phyloP scores from a whole-genome alignment of 1,284 basidiomycete species.

The Ganoderma lingzhi region DNA sequence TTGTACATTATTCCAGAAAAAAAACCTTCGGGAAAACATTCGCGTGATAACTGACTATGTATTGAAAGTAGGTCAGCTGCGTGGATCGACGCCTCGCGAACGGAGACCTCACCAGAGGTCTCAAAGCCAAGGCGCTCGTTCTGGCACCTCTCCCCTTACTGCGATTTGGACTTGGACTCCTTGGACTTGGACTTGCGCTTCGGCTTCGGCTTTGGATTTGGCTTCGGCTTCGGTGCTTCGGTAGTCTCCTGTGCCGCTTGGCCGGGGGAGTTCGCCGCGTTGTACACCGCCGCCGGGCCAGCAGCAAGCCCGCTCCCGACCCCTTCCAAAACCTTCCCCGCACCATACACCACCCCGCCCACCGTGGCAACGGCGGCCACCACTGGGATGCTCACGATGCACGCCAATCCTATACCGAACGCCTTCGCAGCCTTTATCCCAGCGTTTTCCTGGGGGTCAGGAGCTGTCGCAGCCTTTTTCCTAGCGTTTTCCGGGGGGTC shows the following conservation, averaged over 20 bases:
- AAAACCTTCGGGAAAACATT: background rate
- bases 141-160: background rate
- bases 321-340: constrained; percentile 24
- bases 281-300: constrained; percentile 16
- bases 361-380: background rate
- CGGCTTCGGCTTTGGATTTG: background rate
- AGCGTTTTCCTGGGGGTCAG: background rate
- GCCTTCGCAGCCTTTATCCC: constrained; percentile 8
- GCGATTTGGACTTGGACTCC: background rate
- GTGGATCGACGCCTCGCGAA: background rate
- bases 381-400: constrained; percentile 16
- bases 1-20: background rate
- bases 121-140: background rate
- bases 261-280: background rate
- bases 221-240: background rate
- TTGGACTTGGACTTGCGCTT: background rate
- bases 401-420: constrained; percentile 10
- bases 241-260: background rate
- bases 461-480: constrained; percentile 3
- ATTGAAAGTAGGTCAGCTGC: background rate
- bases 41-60: background rate
- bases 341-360: constrained; percentile 2
- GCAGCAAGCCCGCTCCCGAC: constrained; percentile 13
- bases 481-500: background rate
- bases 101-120: background rate